Conservation (phyloP, 2,329 filamentous ascomycete genomes). For the Fusarium longipes region DNA sequence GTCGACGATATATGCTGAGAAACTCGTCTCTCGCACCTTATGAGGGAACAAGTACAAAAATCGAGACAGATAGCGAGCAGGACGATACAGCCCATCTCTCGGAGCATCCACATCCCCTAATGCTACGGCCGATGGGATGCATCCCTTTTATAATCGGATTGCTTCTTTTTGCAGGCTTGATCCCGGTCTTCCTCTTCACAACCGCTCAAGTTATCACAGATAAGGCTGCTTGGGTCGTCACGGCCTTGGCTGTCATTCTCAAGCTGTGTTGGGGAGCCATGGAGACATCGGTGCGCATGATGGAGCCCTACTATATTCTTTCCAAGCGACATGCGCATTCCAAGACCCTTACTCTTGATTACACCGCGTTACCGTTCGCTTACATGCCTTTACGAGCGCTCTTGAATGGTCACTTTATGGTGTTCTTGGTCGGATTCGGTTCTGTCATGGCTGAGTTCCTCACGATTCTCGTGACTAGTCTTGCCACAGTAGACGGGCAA, state of each 20-base stretch:
- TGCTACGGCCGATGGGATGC: slow-evolving; percentile 70
- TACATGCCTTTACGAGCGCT: slow-evolving; percentile 72
- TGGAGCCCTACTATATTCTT: slow-evolving; percentile 80
- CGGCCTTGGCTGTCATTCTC: slow-evolving; percentile 71
- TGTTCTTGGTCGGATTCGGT: slow-evolving; percentile 76
- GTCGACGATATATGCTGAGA: slow-evolving; percentile 74
- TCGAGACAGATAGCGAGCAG: slow-evolving; percentile 56
- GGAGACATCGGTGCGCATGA: slow-evolving; percentile 76
- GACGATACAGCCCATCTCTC: slow-evolving; percentile 63
- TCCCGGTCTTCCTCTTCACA: slow-evolving; percentile 73
- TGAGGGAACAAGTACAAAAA: slow-evolving; percentile 58
- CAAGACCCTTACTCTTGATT: slow-evolving; percentile 75
- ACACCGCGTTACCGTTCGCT: slow-evolving; percentile 76
- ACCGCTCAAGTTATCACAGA: slow-evolving; percentile 66
- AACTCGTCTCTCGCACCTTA: slow-evolving; percentile 78
- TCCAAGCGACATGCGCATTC: slow-evolving; percentile 73
- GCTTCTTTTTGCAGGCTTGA: slow-evolving; percentile 64
- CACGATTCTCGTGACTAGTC: slow-evolving; percentile 74
- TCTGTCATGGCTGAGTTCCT: slow-evolving; percentile 79
- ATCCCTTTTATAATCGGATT: slow-evolving; percentile 71
- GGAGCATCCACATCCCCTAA: slow-evolving; percentile 74
- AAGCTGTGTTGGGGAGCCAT: slow-evolving; percentile 76
- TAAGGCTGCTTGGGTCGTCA: slow-evolving; percentile 73
- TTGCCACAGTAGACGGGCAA: slow-evolving; percentile 72
- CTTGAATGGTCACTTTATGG: slow-evolving; percentile 71